Base-by-base conservation (phyloP, 441 rosid genomes). In the Aleurites moluccanus region DNA sequence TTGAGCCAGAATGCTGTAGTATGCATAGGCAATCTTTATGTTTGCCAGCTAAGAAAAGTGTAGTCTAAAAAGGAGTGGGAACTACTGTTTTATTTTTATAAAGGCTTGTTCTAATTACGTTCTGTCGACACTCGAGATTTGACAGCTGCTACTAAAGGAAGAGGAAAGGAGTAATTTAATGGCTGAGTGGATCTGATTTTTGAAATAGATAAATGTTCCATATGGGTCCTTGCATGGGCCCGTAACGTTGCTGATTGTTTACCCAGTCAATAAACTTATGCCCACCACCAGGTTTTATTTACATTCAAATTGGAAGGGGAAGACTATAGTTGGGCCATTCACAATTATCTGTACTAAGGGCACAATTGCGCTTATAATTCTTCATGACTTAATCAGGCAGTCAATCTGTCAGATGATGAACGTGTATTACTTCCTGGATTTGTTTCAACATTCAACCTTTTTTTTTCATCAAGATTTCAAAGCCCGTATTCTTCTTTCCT, bases 171-270 rank as follows among this genome's bases (percentile, higher is more conserved):
- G 64, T 57, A 45, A 73, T 67, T 64, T 53, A 63, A 20, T 72
- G 79, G 72, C 52, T 67, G 60, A 33, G 52, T 53, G 78, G 82
- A 78, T 53, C 72, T 71, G 69, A 78, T 80, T 67, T 67, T 80
- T 79, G 72, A 53, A 76, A 74, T 14, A 65, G 66, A 42, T 53
- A 49, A 64, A n/a, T 76, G 21, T 49, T 40, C 40, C 33, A 63
- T 35, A 63, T 70, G 35, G 74, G 55, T 59, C 56, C 53, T 55
- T 55, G 11, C 44, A 13, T 52, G 25, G 78, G 64, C 47, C 78
- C 38, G 11, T 33, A 28, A 67, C 40, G 18, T 33, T 47, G 61
- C 13, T 15, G 49, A 64, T 77, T 38, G 45, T 42, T 72, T 60
- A 66, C 30, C 71, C 77, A 78, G 69, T 35, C 57, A 28, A 79